Conservation (phyloP, 2,329 filamentous ascomycete genomes). For the Calonectria hawksworthii region DNA sequence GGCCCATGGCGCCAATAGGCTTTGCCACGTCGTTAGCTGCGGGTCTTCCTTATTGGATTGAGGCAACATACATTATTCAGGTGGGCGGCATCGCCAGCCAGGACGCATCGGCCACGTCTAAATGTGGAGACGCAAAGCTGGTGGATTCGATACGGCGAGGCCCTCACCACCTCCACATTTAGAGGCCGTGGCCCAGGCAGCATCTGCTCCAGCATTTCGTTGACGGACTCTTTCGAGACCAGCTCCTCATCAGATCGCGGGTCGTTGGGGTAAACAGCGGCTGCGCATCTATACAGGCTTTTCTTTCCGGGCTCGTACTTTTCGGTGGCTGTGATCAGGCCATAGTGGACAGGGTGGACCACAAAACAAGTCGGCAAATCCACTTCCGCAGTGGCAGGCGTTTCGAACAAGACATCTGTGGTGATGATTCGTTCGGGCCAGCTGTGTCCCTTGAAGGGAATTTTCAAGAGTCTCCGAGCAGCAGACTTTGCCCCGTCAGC, state of each 20-base stretch:
- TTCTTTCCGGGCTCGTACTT: background rate
- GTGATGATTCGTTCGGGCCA: background rate
- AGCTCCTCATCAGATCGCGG: background rate
- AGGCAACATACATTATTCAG: background rate
- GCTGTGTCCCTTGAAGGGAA: background rate
- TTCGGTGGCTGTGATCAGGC: background rate
- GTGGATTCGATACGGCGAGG: background rate
- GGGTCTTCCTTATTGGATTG: background rate
- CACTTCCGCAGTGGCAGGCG: background rate
- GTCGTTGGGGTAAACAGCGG: background rate
- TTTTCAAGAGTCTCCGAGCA: background rate
- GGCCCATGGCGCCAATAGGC: background rate
- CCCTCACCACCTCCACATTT: background rate
- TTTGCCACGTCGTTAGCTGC: background rate
- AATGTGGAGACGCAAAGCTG: background rate
- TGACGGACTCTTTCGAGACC: background rate
- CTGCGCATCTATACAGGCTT: background rate
- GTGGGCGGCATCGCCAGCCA: background rate
- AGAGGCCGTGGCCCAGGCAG: background rate
- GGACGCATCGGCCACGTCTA: background rate
- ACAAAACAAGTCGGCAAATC: background rate
- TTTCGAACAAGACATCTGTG: background rate
- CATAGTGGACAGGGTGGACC: background rate
- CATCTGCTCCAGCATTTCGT: background rate
- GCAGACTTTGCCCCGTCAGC: background rate